A percentile compares a stretch with the other conserved stretches of the same genome.
Conservation (phyloP, 2,329 filamentous ascomycete species). For the Cordyceps cicadae region DNA sequence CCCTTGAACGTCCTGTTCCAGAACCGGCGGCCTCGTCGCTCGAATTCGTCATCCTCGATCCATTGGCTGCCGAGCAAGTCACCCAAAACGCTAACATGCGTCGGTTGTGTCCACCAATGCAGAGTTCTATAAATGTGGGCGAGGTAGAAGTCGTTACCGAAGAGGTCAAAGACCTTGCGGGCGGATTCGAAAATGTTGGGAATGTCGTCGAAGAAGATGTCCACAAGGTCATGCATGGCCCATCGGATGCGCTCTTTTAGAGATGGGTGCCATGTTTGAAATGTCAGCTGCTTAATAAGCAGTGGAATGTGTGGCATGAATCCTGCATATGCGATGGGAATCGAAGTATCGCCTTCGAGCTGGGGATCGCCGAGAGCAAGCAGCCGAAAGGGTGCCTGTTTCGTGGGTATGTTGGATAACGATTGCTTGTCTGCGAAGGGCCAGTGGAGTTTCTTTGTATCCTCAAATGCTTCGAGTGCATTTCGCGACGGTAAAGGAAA, state of each 20-base stretch:
- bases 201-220: conserved; percentile 59
- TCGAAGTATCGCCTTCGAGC: conserved; percentile 82
- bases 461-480: conserved; percentile 25
- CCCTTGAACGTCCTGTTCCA: conserved; percentile 75
- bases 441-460: conserved; percentile 35
- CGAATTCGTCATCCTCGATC: conserved; percentile 81
- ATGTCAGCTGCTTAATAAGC: conserved; percentile 39
- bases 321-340: conserved; percentile 51
- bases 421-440: conserved; percentile 22
- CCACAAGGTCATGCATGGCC: conserved; percentile 49
- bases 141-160: conserved; percentile 92
- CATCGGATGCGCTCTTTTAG: conserved; percentile 45
- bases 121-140: conserved; percentile 83
- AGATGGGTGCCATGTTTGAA: conserved; percentile 35
- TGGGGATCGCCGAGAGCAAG: conserved; percentile 88
- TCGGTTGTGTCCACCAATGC: conserved; percentile 76
- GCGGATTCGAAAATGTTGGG: conserved; percentile 56
- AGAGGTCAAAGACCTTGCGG: conserved; percentile 76
- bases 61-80: conserved; percentile 93
- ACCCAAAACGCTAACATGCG: conserved; percentile 80
- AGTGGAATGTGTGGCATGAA: conserved; percentile 46
- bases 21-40: conserved; percentile 60
- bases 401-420: conserved; percentile 18
- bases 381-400: conserved; percentile 68
- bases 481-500: conserved; percentile 55